Base-by-base conservation (phyloP, 1,139 yeast species). In the Candida labiduridarum region DNA sequence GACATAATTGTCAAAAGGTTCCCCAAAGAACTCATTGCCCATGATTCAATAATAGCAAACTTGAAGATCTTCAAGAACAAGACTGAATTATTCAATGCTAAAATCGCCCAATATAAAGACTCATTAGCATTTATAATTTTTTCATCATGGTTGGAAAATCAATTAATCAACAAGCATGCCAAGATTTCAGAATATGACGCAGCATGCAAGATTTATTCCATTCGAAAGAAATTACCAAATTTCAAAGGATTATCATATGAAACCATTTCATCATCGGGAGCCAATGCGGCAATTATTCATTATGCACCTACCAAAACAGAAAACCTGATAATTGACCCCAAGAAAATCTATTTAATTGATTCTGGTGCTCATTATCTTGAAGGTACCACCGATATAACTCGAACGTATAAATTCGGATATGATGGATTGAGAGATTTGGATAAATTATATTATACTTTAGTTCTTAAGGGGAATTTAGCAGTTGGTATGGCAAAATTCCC, bases 311-410 rank as follows among this genome's bases (percentile, higher is more conserved):
- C 81, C 1, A 66, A 69, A 36, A 71, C 71, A 1, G 64, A 69
- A 14, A 66, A 67, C 51, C 63, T 75, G 1, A 56, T 67, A 0
- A 74, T 82, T 49, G 80, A 80, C 55, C 74, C 78, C 2, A 57
- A 62, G 4, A 62, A 72, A 16, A 64, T 81, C 1, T 79, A 73
- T 52, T 65, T 82, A 38, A 56, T 79, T 36, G 86, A 82, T 60
- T 72, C 84, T 0, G 86, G 86, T 3, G 78, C 81, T 4, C 85
- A 82, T 48, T 82, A 71, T 58, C 65, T 81, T 45, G 84, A 82
- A 59, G 85, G 85, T 2, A 82, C 86, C 1, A 82, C 86, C 1
- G 85, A 81, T 59, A 81, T 80, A 10, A 81, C 86, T 2, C 66
- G 86, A 51, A 79, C 85, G 0, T 68, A 70, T 51, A 74, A 75